Evolutionary conservation across 73 alveolate species (phyloP), one percentile per base, ranked within the genome.

Genomic region (Paraurostyla sp.): DNA sequence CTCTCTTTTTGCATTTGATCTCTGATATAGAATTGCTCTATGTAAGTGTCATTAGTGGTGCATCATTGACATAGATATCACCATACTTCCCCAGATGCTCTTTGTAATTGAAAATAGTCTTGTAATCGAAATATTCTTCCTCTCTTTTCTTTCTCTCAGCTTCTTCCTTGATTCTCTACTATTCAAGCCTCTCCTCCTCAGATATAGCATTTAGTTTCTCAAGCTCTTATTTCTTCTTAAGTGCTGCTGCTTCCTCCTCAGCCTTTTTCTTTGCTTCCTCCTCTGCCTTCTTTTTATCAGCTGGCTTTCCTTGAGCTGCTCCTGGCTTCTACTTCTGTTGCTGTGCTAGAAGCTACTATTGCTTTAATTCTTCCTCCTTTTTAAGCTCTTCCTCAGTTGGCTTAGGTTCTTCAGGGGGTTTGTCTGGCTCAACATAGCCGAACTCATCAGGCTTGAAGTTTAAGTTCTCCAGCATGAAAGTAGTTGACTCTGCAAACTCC

Each of bases 361-460:
- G 46, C 29, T 78, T 78, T 1, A 54, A 81, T 48, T 81, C 94
- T 27, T 65, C 92, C 23, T 82, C 92, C 11, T 73, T 78, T 49
- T 68, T 88, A 13, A 46, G 85, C 42, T 71, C 95, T 48, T 76
- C 95, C 49, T 90, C 92, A 25, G 46, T 52, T 13, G 58, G 85
- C 51, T 69, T 63, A 3, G 76, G 90, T 30, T 50, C 89, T 36
- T 87, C 91, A 7, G 65, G 81, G 0, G 92, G 92, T 27, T 78
- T 78, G n/a, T 48, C 90, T 3, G 92, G 92, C 60, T 90, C 93
- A 0, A 87, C 88, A 59, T 30, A 50, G 43, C 97, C 97, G 76
- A 89, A 84, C 54, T 93, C 97, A 42, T 62, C 93, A 4, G 95
- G 95, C 40, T 68, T 57, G 91, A 93, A 93, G 54, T 71, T 85